Percentiles rank a stretch among this genome's conserved stretches.
phyloP scores from a whole-genome alignment of 2,329 filamentous ascomycete species.

The Trichoderma harzianum region DNA sequence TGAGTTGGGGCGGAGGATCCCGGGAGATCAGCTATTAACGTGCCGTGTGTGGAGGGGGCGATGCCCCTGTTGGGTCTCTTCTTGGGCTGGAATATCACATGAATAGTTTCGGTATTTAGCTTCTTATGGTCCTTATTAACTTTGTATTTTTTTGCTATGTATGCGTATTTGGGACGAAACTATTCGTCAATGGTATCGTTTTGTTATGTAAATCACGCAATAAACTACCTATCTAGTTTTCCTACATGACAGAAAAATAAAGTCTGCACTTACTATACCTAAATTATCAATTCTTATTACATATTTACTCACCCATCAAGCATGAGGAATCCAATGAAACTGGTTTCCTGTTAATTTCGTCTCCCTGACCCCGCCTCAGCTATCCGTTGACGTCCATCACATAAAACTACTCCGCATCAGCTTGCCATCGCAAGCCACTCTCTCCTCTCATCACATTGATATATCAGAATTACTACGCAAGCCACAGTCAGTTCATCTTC shows the following conservation, averaged over 20 bases:
- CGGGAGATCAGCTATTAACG: background rate
- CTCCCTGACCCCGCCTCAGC: background rate
- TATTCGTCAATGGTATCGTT: background rate
- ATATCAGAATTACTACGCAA: background rate
- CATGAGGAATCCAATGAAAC: background rate
- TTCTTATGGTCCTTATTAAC: background rate
- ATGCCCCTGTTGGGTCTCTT: background rate
- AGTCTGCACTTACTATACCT: background rate
- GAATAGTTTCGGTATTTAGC: background rate
- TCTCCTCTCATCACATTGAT: background rate
- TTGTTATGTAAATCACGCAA: background rate
- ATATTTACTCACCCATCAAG: background rate
- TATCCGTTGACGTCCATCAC: background rate
- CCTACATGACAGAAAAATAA: background rate
- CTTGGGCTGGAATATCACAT: background rate
- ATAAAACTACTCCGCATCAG: background rate
- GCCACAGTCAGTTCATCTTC: background rate
- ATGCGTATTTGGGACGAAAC: background rate
- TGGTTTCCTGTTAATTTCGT: background rate
- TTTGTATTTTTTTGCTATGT: background rate
- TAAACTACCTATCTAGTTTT: background rate
- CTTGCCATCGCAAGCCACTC: background rate
- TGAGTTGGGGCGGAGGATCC: background rate
- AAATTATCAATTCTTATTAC: background rate
- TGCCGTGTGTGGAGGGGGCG: background rate